Conservation (phyloP, 2,329 filamentous ascomycete species). For the Alternaria panax region DNA sequence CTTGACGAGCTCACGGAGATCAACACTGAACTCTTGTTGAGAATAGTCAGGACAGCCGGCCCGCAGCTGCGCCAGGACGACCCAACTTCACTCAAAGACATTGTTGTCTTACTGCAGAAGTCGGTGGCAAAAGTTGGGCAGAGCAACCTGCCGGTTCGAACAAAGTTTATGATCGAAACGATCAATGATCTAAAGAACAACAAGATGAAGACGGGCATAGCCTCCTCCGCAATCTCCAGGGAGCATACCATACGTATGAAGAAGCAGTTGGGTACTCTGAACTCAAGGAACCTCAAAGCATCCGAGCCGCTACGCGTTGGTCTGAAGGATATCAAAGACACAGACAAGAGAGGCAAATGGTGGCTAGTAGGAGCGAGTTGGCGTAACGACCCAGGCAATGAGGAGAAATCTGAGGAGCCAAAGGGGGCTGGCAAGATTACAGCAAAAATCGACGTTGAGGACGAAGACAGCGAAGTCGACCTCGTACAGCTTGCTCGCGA, state of each 20-base stretch:
- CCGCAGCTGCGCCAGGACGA: constrained; percentile 88
- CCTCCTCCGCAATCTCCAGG: constrained; percentile 74
- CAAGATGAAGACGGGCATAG: constrained; percentile 77
- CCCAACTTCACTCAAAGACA: constrained; percentile 85
- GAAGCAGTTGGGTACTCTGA: constrained; percentile 83
- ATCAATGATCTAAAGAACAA: constrained; percentile 96
- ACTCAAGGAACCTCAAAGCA: constrained; percentile 70
- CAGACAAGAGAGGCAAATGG: constrained; percentile 92
- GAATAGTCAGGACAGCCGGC: constrained; percentile 80
- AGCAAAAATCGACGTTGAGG: constrained; percentile 21
- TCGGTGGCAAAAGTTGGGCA: constrained; percentile 73
- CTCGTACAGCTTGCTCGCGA: constrained; percentile 76
- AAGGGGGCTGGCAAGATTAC: constrained; percentile 32
- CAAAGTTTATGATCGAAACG: constrained; percentile 96
- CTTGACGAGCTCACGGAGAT: constrained; percentile 78
- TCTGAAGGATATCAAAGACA: constrained; percentile 80
- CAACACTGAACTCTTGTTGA: constrained; percentile 87
- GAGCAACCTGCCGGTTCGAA: constrained; percentile 79
- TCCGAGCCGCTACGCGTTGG: constrained; percentile 83
- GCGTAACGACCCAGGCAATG: constrained; percentile 55
- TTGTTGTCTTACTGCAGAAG: constrained; percentile 79
- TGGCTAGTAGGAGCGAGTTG: constrained; percentile 98
- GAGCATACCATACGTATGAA: constrained; percentile 90
- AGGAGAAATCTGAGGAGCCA: constrained; percentile 45
- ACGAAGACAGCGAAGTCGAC: constrained; percentile 61